These are phyloP conservation scores for Mediolabrus comicus DNA, from an alignment of 108 stramenopile genomes.

Conservation along the genomic window DNA sequence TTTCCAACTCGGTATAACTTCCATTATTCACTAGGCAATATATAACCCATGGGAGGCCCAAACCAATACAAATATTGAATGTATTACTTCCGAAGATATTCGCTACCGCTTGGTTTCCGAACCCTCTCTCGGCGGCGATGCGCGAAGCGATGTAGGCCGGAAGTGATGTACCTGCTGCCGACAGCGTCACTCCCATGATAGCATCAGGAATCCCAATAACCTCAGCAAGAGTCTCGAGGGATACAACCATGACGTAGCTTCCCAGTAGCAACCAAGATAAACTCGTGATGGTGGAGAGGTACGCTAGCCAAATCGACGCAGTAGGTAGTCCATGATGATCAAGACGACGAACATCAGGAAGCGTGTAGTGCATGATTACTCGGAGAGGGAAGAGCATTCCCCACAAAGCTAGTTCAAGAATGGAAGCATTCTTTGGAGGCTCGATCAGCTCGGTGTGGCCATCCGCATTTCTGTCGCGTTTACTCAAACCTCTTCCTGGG, in stretches of 20 bases:
- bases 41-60: slow-evolving; percentile 85
- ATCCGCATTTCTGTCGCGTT: slow-evolving; percentile 41
- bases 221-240: slow-evolving; percentile 65
- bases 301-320: slow-evolving; percentile 37
- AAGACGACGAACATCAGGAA: slow-evolving; percentile 67
- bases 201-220: slow-evolving; percentile 68
- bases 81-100: slow-evolving; percentile 89
- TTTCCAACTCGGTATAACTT: slow-evolving; percentile 62
- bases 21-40: slow-evolving; percentile 53
- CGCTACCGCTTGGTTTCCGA: slow-evolving; percentile 86
- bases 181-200: slow-evolving; percentile 76
- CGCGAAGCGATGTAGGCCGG: slow-evolving; percentile 58
- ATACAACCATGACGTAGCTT: slow-evolving; percentile 71
- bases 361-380: slow-evolving; percentile 62
- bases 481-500: not conserved
- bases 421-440: slow-evolving; percentile 39
- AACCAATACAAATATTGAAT: slow-evolving; percentile 86
- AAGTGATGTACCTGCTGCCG: slow-evolving; percentile 70
- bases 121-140: slow-evolving; percentile 85
- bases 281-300: slow-evolving; percentile 49
- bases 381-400: slow-evolving; percentile 59
- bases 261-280: slow-evolving; percentile 66
- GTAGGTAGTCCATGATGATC: slow-evolving; percentile 50
- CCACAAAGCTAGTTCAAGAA: slow-evolving; percentile 42
- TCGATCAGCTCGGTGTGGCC: slow-evolving; percentile 51